phyloP scores from a whole-genome alignment of 1,284 basidiomycete genomes.

The Ceratobasidium sp. region DNA sequence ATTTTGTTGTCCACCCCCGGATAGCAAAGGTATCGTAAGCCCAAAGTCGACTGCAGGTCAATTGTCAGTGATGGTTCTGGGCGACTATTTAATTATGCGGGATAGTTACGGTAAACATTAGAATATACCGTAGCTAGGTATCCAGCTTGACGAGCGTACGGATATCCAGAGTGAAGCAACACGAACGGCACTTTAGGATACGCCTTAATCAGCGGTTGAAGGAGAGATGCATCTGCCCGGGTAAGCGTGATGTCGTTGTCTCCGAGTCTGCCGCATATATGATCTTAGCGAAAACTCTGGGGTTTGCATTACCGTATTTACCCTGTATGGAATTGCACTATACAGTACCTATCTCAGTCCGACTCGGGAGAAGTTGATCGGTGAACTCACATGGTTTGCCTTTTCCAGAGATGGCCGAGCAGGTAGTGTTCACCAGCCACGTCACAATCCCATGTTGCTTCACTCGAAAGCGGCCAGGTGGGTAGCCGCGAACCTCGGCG shows the following conservation, averaged over 20 bases:
- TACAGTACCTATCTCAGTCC: not conserved
- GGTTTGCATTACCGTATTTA: not conserved
- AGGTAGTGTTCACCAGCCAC: conserved; percentile 63
- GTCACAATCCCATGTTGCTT: conserved; percentile 46
- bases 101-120: conserved; percentile 75
- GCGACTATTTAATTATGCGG: not conserved
- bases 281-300: not conserved
- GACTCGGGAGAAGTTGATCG: not conserved
- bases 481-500: not conserved
- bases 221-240: conserved; percentile 71
- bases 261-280: conserved; percentile 61
- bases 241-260: conserved; percentile 76
- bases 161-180: conserved; percentile 79
- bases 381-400: conserved; percentile 67
- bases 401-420: conserved; percentile 12
- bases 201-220: conserved; percentile 76
- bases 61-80: not conserved
- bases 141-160: conserved; percentile 78
- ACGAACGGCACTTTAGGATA: conserved; percentile 72
- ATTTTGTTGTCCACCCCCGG: conserved; percentile 69
- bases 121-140: conserved; percentile 76
- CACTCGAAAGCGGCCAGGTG: conserved; percentile 49
- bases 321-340: conserved; percentile 86
- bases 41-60: conserved; percentile 71
- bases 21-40: conserved; percentile 79